Evolutionary conservation across 306 rosid genomes (phyloP).

Genomic region (Quercus parvula): DNA sequence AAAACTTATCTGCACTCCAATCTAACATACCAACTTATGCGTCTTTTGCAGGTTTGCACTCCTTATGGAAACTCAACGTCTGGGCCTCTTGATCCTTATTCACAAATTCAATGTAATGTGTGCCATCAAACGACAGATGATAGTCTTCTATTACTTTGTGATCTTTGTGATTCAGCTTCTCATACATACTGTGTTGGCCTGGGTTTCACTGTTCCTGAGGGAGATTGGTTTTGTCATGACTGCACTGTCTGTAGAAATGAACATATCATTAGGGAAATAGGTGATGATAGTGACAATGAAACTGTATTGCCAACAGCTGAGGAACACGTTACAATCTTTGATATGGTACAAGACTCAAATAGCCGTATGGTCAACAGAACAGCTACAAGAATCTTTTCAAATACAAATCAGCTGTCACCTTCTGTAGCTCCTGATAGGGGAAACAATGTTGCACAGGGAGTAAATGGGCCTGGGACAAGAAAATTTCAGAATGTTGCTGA

Average conservation of each 20-base stretch:
- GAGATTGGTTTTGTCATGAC: slow-evolving; percentile 83
- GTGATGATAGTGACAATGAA: slow-evolving; percentile 14
- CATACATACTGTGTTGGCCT: slow-evolving; percentile 83
- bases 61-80: slow-evolving; percentile 33
- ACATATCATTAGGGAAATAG: slow-evolving; percentile 12
- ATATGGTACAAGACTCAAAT: slow-evolving; percentile 33
- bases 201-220: slow-evolving; percentile 70
- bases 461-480: neutral
- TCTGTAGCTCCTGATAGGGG: slow-evolving; percentile 23
- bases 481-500: neutral
- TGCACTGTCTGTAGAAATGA: slow-evolving; percentile 43
- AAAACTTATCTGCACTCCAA: neutral
- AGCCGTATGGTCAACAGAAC: slow-evolving; percentile 15
- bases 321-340: slow-evolving; percentile 11
- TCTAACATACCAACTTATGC: neutral
- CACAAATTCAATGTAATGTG: slow-evolving; percentile 40
- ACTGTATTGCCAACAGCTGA: slow-evolving; percentile 11
- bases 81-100: slow-evolving; percentile 41
- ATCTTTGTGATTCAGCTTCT: slow-evolving; percentile 65
- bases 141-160: slow-evolving; percentile 58
- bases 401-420: slow-evolving; percentile 15
- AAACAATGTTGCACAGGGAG: slow-evolving; percentile 20
- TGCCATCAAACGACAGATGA: slow-evolving; percentile 54
- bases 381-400: slow-evolving; percentile 19
- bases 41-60: slow-evolving; percentile 37